A percentile compares a stretch with the other conserved stretches of the same genome.
Evolutionary conservation across 2,329 filamentous ascomycete genomes (phyloP).

Genomic region (Juglanconis juglandina): DNA sequence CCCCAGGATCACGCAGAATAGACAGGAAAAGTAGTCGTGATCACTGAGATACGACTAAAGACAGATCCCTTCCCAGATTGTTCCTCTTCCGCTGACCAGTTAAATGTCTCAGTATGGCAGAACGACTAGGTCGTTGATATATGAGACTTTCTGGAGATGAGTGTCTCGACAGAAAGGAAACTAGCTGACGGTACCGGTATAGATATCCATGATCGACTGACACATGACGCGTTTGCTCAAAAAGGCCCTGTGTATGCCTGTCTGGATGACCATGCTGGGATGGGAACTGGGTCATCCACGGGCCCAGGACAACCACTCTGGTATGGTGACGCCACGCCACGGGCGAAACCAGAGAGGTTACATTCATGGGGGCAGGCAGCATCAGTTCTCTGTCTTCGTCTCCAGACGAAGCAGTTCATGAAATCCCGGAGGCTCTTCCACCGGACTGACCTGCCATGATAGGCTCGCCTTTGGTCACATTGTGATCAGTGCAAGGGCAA

Average conservation of each 20-base stretch:
- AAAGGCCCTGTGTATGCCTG: background rate
- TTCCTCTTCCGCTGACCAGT: no score
- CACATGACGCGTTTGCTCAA: conserved; percentile 8
- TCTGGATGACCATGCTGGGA: background rate
- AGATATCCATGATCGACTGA: background rate
- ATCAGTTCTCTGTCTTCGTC: background rate
- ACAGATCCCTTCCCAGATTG: no score
- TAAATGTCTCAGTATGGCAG: no score
- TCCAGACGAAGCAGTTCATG: background rate
- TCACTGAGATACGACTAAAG: no score
- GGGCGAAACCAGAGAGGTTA: background rate
- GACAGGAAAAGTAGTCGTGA: no score
- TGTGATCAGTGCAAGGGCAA: background rate
- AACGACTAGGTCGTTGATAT: background rate
- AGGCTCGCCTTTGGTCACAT: background rate
- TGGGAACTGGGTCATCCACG: background rate
- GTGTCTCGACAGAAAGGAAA: background rate
- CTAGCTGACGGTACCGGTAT: background rate
- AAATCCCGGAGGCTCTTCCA: no score
- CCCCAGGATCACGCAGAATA: no score
- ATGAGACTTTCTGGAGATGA: background rate
- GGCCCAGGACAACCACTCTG: background rate
- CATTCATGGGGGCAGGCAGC: background rate
- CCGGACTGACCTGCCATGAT: background rate
- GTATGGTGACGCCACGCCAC: background rate